Percentiles rank a stretch among this genome's conserved stretches.
Conservation (phyloP, 345 rosid species). For the Moricandia arvensis region DNA sequence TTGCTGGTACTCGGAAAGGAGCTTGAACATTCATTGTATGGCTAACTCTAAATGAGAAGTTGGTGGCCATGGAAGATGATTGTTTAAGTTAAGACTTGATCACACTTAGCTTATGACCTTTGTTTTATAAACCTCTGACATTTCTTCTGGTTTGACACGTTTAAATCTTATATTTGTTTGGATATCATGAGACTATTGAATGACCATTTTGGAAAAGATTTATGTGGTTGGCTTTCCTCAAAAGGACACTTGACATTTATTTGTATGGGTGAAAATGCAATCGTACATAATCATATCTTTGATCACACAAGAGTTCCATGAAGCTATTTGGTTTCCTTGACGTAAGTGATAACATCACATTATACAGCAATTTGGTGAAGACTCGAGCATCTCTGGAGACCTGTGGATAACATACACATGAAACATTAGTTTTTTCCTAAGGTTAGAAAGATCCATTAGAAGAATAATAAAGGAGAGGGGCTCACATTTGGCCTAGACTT, state of each 20-base stretch:
- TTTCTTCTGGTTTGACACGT: not conserved
- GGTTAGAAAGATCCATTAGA: not conserved
- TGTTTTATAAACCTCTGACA: not conserved
- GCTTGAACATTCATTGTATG: not conserved
- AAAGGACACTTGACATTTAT: not conserved
- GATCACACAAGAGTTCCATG: not conserved
- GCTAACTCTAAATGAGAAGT: not conserved
- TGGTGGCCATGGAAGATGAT: not conserved
- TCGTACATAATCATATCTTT: constrained; percentile 5
- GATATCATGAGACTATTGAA: not conserved
- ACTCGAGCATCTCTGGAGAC: constrained; percentile 69
- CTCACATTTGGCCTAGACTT: constrained; percentile 79
- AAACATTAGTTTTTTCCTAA: not conserved
- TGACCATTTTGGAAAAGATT: not conserved
- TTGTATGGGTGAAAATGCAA: constrained; percentile 17
- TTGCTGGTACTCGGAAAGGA: no score
- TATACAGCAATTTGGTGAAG: constrained; percentile 70
- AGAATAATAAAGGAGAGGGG: not conserved
- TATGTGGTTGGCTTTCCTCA: not conserved
- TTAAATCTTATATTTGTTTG: not conserved
- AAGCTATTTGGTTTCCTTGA: not conserved
- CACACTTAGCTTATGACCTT: not conserved
- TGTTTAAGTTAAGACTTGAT: not conserved
- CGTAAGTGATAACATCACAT: constrained; percentile 48
- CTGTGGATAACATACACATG: constrained; percentile 35